Evolutionary conservation across 2,329 filamentous ascomycete species (phyloP), one percentile per base, ranked within the genome.

Genomic region (Diplodia scrobiculata): DNA sequence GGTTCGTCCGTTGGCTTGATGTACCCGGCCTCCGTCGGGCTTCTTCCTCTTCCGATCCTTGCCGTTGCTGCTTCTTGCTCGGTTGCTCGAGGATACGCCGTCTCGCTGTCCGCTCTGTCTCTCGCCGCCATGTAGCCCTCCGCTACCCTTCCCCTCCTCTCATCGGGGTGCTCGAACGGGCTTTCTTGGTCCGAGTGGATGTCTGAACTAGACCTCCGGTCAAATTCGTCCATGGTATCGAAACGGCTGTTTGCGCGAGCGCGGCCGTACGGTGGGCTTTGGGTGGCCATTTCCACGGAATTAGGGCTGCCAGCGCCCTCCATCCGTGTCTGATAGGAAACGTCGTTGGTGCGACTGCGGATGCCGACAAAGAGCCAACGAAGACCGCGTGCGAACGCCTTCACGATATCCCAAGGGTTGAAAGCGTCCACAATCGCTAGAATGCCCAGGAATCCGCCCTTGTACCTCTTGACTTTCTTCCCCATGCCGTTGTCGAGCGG

Each of bases 321-420:
- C n/a, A 66, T 25, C 47, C 63, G 52, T 48, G 48, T 34, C 14
- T 70, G 36, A 63, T 83, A 83, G 27, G 76, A 79, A 5, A 72
- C 65, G 68, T 83, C 81, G 6, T 74, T 67, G 65, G 77, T 73
- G 41, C 89, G 84, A 68, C 81, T 77, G 74, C 86, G 89, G 64
- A 86, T 84, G 50, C 91, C 91, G 17, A 91, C 86, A 69, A 93
- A 89, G 21, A 96, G 80, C 92, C 92, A 96, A 71, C 89, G 85
- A 71, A 91, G 85, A 25, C 90, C 89, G 60, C 92, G 85, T 9
- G 89, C 90, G 68, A 90, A 87, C 0, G 90, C 90, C 78, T 93
- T 96, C 73, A 91, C 79, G 50, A 96, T 84, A 75, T 97, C 92
- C 88, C 91, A 91, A 0, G 90, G 84, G 72, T 95, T 95, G 74